Conservation (phyloP, 208 protist genomes). For the Trypanosoma brucei region DNA sequence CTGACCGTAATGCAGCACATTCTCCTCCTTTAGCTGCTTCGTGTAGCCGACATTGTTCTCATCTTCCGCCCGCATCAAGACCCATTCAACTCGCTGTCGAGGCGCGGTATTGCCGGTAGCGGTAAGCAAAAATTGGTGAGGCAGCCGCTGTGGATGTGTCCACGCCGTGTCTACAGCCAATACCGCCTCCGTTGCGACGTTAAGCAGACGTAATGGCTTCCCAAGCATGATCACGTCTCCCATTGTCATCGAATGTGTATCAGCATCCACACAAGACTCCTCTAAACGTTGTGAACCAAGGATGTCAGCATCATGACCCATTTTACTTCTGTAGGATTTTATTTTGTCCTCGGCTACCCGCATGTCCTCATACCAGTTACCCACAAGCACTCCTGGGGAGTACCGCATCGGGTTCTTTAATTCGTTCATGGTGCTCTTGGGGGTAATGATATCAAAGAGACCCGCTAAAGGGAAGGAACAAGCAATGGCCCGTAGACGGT, state of each 20-base stretch:
- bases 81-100: constrained; percentile 71
- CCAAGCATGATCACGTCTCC: constrained; percentile 45
- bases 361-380: constrained; percentile 89
- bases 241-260: constrained; percentile 21
- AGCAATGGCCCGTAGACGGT: no score
- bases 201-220: constrained; percentile 46
- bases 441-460: not conserved
- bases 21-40: constrained; percentile 29
- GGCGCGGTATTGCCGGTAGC: constrained; percentile 15
- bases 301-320: not conserved
- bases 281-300: not conserved
- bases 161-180: constrained; percentile 53
- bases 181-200: constrained; percentile 32
- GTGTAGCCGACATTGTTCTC: constrained; percentile 71
- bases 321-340: constrained; percentile 43
- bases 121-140: constrained; percentile 28
- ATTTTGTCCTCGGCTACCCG: constrained; percentile 62
- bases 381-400: constrained; percentile 78
- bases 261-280: constrained; percentile 26
- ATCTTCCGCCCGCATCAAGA: constrained; percentile 55
- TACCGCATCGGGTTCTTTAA: constrained; percentile 44
- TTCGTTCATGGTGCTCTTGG: constrained; percentile 25
- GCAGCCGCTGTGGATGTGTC: constrained; percentile 2
- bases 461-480: no score
- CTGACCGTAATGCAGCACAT: constrained; percentile 84